Evolutionary conservation across 192 early-diverging fungal genomes (phyloP).

Genomic region (Coemansia sp.): DNA sequence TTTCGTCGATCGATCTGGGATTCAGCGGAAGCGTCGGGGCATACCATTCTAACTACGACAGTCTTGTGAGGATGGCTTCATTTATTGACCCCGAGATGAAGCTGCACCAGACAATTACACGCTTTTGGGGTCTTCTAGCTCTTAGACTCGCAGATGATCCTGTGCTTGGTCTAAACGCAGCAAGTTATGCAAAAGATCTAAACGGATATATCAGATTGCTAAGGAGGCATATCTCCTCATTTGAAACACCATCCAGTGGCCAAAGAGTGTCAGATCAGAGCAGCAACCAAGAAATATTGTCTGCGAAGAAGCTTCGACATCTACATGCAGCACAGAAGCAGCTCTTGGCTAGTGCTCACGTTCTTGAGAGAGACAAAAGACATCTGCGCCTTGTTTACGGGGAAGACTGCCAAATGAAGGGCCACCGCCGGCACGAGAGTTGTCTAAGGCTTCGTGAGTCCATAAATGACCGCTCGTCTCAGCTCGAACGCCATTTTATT

Average conservation of each 20-base stretch:
- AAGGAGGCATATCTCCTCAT: slow-evolving; percentile 18
- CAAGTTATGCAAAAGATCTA: slow-evolving; percentile 56
- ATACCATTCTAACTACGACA: slow-evolving; percentile 72
- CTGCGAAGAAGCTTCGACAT: slow-evolving; percentile 21
- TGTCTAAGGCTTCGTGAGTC: slow-evolving; percentile 39
- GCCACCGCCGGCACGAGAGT: slow-evolving; percentile 28
- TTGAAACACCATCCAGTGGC: neutral
- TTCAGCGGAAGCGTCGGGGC: slow-evolving; percentile 58
- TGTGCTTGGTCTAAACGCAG: slow-evolving; percentile 46
- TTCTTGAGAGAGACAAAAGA: slow-evolving; percentile 33
- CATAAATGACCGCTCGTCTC: slow-evolving; percentile 54
- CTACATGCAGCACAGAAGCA: slow-evolving; percentile 40
- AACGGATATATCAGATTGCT: slow-evolving; percentile 44
- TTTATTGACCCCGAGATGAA: slow-evolving; percentile 59
- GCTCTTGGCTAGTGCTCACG: slow-evolving; percentile 24
- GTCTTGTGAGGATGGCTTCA: slow-evolving; percentile 60
- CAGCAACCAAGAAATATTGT: neutral
- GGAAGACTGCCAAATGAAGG: slow-evolving; percentile 50
- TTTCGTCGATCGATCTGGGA: slow-evolving; percentile 57
- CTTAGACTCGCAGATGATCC: slow-evolving; percentile 55
- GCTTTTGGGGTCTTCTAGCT: slow-evolving; percentile 53
- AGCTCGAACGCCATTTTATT: slow-evolving; percentile 62
- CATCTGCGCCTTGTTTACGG: slow-evolving; percentile 38
- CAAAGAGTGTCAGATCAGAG: neutral
- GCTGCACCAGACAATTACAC: slow-evolving; percentile 56